Conservation (phyloP, 225 moss, liverwort and hornwort species). For the Climacium dendroides region DNA sequence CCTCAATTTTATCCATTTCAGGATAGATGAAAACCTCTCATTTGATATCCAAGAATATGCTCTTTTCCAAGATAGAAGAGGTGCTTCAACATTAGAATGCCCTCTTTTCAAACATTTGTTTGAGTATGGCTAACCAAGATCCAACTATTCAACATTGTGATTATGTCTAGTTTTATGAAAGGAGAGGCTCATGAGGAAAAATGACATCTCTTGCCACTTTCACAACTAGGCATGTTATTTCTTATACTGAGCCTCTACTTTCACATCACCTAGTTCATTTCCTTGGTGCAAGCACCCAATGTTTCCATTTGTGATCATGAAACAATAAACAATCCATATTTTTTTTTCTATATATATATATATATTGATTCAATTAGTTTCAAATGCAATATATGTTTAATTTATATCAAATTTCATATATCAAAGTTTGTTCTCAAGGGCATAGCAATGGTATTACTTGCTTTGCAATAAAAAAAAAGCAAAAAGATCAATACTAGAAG, state of each 20-base stretch:
- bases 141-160: background rate
- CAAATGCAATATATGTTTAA: background rate
- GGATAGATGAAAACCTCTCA: background rate
- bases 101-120: background rate
- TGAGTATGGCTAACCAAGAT: background rate
- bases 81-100: fast-evolving
- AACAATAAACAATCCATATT: background rate
- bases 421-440: background rate
- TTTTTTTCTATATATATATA: too few species aligned
- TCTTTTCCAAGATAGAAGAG: fast-evolving
- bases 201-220: fast-evolving
- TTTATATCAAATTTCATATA: too few species aligned
- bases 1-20: background rate
- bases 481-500: background rate
- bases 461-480: background rate
- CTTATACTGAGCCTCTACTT: fast-evolving
- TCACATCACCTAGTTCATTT: background rate
- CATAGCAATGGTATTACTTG: background rate
- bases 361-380: background rate
- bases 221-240: fast-evolving
- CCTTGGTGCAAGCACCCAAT: fast-evolving
- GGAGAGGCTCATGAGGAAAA: fast-evolving
- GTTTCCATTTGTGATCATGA: fast-evolving
- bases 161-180: too few species aligned
- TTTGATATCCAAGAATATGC: background rate